These are phyloP conservation scores for Scheffersomyces cryptocercus DNA, from an alignment of 1,139 yeast species.

Conservation along the genomic window DNA sequence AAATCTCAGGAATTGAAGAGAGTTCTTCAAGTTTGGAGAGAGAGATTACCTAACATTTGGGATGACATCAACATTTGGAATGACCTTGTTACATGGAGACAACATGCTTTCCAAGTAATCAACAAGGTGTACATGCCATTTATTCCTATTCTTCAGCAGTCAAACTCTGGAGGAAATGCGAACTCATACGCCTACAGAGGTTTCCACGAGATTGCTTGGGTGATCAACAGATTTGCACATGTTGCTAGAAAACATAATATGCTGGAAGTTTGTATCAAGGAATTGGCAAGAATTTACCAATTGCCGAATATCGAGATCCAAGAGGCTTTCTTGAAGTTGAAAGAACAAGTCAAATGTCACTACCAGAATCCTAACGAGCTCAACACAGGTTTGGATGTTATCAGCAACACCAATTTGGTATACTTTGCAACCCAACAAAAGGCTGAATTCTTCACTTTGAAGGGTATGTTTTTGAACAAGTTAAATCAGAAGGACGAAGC, in stretches of 20 bases:
- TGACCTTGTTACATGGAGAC: slow-evolving; percentile 97
- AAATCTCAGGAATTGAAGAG: slow-evolving; percentile 94
- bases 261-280: slow-evolving; percentile 95
- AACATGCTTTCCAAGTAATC: slow-evolving; percentile 96
- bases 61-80: slow-evolving; percentile 98
- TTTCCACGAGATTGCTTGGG: slow-evolving; percentile 99
- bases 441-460: slow-evolving; percentile 94
- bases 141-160: slow-evolving; percentile 81
- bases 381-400: slow-evolving; percentile 94
- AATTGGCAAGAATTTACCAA: slow-evolving; percentile 89
- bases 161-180: slow-evolving; percentile 69
- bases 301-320: slow-evolving; percentile 97
- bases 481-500: slow-evolving; percentile 91
- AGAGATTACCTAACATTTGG: slow-evolving; percentile 93
- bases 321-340: slow-evolving; percentile 91
- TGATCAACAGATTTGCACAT: slow-evolving; percentile 95
- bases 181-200: slow-evolving; percentile 96
- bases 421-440: slow-evolving; percentile 97
- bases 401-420: slow-evolving; percentile 91
- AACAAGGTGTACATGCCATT: slow-evolving; percentile 93
- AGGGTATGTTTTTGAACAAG: slow-evolving; percentile 96
- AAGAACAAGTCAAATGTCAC: slow-evolving; percentile 98
- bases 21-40: slow-evolving; percentile 96
- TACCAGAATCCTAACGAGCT: slow-evolving; percentile 85
- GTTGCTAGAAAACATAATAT: slow-evolving; percentile 95